These are phyloP conservation scores for Paragyromitra xinjiangensis DNA, from an alignment of 495 filamentous ascomycete genomes.

Conservation along the genomic window DNA sequence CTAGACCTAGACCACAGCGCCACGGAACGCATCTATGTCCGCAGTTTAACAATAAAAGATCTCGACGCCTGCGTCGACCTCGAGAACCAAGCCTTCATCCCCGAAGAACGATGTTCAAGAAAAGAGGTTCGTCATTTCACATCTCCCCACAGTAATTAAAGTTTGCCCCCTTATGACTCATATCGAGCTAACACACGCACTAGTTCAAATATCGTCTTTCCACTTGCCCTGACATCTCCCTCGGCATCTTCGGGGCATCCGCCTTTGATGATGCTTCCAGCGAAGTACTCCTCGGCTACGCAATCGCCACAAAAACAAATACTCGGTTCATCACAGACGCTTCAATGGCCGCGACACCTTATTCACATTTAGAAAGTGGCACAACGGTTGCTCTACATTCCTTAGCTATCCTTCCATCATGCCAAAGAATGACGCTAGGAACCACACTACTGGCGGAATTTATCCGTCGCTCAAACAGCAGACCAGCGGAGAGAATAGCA, in stretches of 20 bases:
- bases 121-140: constrained; percentile 73
- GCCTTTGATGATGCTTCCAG: constrained; percentile 63
- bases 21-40: constrained; percentile 63
- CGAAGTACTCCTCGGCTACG: constrained; percentile 78
- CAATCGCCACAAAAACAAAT: constrained; percentile 76
- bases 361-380: constrained; percentile 74
- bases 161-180: background rate
- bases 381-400: constrained; percentile 82
- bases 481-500: constrained; percentile 73
- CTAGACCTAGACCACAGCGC: background rate
- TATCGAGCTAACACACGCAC: constrained; percentile 23
- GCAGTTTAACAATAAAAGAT: constrained; percentile 75
- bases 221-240: constrained; percentile 77
- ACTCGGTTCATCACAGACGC: constrained; percentile 72
- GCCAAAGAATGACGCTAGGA: constrained; percentile 79
- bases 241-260: constrained; percentile 74
- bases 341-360: constrained; percentile 68
- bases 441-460: constrained; percentile 78
- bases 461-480: constrained; percentile 71
- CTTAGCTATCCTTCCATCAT: constrained; percentile 76
- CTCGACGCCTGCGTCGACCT: constrained; percentile 78
- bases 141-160: background rate
- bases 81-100: constrained; percentile 77
- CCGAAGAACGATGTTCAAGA: constrained; percentile 71
- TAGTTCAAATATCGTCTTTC: constrained; percentile 85